A percentile compares a stretch with the other conserved stretches of the same genome.
These are phyloP conservation scores for Centrapalus pauciflorus DNA, from an alignment of 129 eudicot genomes.

Conservation along the genomic window DNA sequence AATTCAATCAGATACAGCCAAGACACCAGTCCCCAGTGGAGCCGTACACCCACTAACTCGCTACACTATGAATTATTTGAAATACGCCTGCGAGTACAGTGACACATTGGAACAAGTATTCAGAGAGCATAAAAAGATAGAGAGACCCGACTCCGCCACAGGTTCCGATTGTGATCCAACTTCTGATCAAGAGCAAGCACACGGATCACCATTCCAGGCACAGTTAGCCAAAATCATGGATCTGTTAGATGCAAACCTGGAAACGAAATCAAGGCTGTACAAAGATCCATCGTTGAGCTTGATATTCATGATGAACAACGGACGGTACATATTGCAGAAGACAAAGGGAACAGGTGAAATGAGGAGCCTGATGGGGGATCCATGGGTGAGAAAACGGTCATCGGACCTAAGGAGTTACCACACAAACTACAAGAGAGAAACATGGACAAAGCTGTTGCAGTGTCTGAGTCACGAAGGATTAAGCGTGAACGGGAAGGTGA, in stretches of 20 bases:
- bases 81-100: slow-evolving; percentile 58
- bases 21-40: slow-evolving; percentile 75
- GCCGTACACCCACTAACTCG: slow-evolving; percentile 82
- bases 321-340: slow-evolving; percentile 67
- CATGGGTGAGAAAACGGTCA: slow-evolving; percentile 56
- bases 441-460: slow-evolving; percentile 61
- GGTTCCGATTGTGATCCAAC: slow-evolving; percentile 26
- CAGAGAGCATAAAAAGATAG: slow-evolving; percentile 45
- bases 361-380: slow-evolving; percentile 41
- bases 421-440: slow-evolving; percentile 63
- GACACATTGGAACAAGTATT: slow-evolving; percentile 68
- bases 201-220: slow-evolving; percentile 44
- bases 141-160: slow-evolving; percentile 36
- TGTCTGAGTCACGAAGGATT: slow-evolving; percentile 61
- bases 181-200: slow-evolving; percentile 10
- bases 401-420: slow-evolving; percentile 58
- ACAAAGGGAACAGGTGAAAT: slow-evolving; percentile 50
- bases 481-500: slow-evolving; percentile 58
- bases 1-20: slow-evolving; percentile 45
- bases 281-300: slow-evolving; percentile 48
- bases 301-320: slow-evolving; percentile 85
- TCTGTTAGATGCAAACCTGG: slow-evolving; percentile 46
- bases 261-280: slow-evolving; percentile 53
- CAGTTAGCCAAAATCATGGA: slow-evolving; percentile 56
- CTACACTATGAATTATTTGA: slow-evolving; percentile 73